Base-by-base conservation (phyloP, 1,284 basidiomycete species). In the Prillingera fragicola region DNA sequence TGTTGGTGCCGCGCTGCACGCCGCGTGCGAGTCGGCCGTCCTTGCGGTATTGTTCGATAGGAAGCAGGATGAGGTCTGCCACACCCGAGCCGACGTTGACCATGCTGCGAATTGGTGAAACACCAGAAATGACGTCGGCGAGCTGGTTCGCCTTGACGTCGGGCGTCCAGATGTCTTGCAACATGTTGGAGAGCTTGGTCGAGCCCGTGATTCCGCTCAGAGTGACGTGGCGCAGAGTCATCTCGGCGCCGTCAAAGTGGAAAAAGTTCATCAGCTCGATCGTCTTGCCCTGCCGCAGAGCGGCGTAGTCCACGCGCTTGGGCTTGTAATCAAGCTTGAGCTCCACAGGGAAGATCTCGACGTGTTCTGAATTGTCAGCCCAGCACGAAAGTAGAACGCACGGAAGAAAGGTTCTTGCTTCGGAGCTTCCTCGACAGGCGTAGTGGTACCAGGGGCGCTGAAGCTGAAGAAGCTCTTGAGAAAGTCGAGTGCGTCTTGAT, bases 221-320 rank as follows among this genome's bases (percentile, higher is more conserved):
- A 13, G 87, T 91, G 49, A 97, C 83, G 63, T 95, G 91, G 39
- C 94, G 79, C 39, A 99, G 72, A 1, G 90, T 94, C 89, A 98
- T 97, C 69, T 96, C 94, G 3, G 94, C 87, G 0, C 89, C 94
- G 59, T 98, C 94, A 59, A 98, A 99, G 70, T 97, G 92, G 82
- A 99, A 98, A 67, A 98, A 97, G 68, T 99, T 99, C 94, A 98
- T 97, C 45, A 98, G 73, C 66, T 98, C 95, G 50, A 95, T 94
- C 0, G 90, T 91, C 65, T 79, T 81, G 12, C 95, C 95, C 58
- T 92, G 84, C 14, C 84, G 79, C 38, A 97, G 74, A n/a, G 91
- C 92, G 47, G 81, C 75, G 68, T 96, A 95, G 69, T 98, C 89
- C 19, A 98, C 90, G 5, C 92, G 82, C 49, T 96, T 88, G 35